Base-by-base conservation (phyloP, 257 asterid genomes). In the Paraleonurus japonicus region DNA sequence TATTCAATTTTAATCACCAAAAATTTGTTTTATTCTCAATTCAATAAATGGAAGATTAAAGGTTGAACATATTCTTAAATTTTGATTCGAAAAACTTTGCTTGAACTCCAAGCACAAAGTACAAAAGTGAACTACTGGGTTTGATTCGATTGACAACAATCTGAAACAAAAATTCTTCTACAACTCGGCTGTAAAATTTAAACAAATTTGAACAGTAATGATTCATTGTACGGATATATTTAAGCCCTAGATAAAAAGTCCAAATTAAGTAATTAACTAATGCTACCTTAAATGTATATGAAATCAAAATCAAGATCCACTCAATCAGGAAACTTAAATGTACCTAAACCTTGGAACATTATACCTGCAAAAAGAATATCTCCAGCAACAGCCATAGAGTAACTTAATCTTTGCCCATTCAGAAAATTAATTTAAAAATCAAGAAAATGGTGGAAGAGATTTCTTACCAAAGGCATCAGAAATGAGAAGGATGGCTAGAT, bases 261-360 rank as follows among this genome's bases (percentile, higher is more conserved):
- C 54, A 47, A 47, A 47, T 47, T 47, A 47, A 47, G 10, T n/a
- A 47, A 47, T n/a, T 47, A 47, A 47, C 22, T n/a, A 47, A 47
- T n/a, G 43, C 43, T 35, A 35, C 43, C 43, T 7, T 35, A 35
- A 7, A 35, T 35, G 9, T 35, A 35, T 11, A 41, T 11, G 1
- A 12, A 41, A 2, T 0, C 17, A 41, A 15, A 45, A 45, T 45
- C 20, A n/a, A 47, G 43, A 35, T 35, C 43, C 12, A 35, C 43
- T 35, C 43, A 1, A 47, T n/a, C 54, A 16, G 61, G 65, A 54
- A 37, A 45, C 13, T 61, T 22, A 19, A 57, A 55, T 24, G 22
- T 79, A 89, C 96, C 93, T 85, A 82, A 87, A 70, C 6, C 76
- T 82, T 51, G 87, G 82, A 66, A 84, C 84, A 83, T 87, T 91